Evolutionary conservation across 257 asterid genomes (phyloP).

Genomic region (Thymus mandschuricus): DNA sequence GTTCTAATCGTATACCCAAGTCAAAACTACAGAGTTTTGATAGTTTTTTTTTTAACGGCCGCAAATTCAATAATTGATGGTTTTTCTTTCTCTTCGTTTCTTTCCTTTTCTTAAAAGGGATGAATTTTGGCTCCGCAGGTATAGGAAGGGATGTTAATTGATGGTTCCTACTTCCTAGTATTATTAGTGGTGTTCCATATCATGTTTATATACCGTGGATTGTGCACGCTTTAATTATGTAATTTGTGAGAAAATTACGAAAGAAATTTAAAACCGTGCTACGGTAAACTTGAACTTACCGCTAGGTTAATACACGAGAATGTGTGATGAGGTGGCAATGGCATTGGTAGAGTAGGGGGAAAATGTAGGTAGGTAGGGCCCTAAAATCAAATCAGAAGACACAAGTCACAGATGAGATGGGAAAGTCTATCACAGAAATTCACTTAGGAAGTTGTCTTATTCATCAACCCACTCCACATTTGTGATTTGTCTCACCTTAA

Average conservation of each 20-base stretch:
- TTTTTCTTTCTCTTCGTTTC: neutral
- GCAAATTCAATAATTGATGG: neutral
- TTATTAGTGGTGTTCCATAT: too few species aligned
- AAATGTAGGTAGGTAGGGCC: neutral
- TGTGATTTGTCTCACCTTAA: constrained; percentile 51
- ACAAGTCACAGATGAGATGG: constrained; percentile 25
- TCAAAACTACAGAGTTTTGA: too few species aligned
- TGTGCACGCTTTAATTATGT: too few species aligned
- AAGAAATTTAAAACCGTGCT: too few species aligned
- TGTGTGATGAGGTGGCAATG: neutral
- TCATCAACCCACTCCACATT: constrained; percentile 28
- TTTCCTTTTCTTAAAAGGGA: neutral
- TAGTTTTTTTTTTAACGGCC: too few species aligned
- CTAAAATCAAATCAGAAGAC: constrained; percentile 31
- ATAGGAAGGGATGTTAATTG: neutral
- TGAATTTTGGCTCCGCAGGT: neutral
- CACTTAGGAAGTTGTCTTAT: constrained; percentile 30
- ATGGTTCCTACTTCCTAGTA: neutral
- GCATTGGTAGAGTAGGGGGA: neutral
- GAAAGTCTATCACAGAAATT: neutral
- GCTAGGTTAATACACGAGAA: too few species aligned
- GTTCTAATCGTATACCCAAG: too few species aligned
- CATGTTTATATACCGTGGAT: too few species aligned
- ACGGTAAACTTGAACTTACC: too few species aligned
- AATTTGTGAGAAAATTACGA: too few species aligned